These are phyloP conservation scores for Diaporthe aspalathi DNA, from an alignment of 2,329 filamentous ascomycete species.

Conservation along the genomic window DNA sequence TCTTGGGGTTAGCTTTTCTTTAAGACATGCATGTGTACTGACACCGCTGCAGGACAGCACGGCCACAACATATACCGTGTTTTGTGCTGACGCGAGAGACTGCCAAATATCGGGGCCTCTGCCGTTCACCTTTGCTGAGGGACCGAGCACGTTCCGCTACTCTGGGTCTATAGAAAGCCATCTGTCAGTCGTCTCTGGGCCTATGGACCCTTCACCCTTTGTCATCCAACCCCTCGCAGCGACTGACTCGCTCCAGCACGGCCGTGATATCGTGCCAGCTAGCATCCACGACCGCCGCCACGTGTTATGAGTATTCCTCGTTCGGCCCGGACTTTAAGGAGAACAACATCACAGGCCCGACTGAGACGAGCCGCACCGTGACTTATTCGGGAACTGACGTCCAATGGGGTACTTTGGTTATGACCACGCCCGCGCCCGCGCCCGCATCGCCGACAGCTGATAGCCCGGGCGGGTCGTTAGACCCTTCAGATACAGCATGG, in stretches of 20 bases:
- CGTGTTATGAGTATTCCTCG: slow-evolving; percentile 62
- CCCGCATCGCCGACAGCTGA: slow-evolving; percentile 38
- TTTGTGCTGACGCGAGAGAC: slow-evolving; percentile 55
- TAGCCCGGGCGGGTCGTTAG: slow-evolving; percentile 27
- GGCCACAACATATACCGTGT: slow-evolving; percentile 61
- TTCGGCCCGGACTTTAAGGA: slow-evolving; percentile 53
- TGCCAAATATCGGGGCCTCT: slow-evolving; percentile 60
- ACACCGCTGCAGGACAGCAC: slow-evolving; percentile 48
- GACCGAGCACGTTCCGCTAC: slow-evolving; percentile 53
- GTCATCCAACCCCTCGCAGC: background rate
- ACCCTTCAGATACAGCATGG: slow-evolving; percentile 38
- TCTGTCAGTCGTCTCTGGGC: slow-evolving; percentile 14
- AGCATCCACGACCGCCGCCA: slow-evolving; percentile 56
- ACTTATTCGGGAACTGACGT: slow-evolving; percentile 56
- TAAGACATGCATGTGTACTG: background rate
- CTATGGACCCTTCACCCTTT: background rate
- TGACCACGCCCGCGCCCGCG: slow-evolving; percentile 52
- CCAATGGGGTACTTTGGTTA: slow-evolving; percentile 58
- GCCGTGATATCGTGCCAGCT: slow-evolving; percentile 58
- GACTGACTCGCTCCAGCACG: slow-evolving; percentile 48
- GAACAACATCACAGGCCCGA: slow-evolving; percentile 55
- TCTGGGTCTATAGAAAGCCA: slow-evolving; percentile 28
- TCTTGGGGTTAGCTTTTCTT: background rate
- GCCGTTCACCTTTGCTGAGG: slow-evolving; percentile 60
- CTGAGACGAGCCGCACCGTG: slow-evolving; percentile 57